Evolutionary conservation across 2,329 filamentous ascomycete genomes (phyloP), one percentile per base, ranked within the genome.

Genomic region (Bipolaris bicolor): DNA sequence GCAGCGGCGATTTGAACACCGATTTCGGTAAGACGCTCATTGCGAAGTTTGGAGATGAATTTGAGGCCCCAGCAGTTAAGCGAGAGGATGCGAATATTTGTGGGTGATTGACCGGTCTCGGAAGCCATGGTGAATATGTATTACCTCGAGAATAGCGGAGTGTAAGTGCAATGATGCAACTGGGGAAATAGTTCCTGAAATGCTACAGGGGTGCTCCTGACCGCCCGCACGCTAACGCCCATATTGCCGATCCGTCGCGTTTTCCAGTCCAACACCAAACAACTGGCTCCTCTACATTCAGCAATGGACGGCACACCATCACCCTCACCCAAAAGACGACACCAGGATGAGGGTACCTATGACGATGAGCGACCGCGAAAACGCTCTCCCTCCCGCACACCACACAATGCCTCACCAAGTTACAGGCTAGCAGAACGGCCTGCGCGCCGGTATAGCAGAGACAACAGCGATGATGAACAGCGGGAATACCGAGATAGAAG

Each of bases 51-150:
- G 49, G 93, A 88, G 70, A 98, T 83, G 79, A 87, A 92, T 71
- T 96, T 94, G 60, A 98, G 87, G 49, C 95, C 95, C 94, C 95
- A 98, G 86, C 92, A 97, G 79, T 99, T 99, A 75, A 97, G 86
- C 4, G 91, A 95, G 64, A 97, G 80, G 66, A 98, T 83, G 71
- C 90, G 89, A 73, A 98, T 83, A 31, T 79, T 79, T 16, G 84
- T 75, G 6, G 86, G 64, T 71, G 75, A 66, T 6, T 54, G 56
- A 2, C 18, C 39, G 18, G 52, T 15, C 11, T 65, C 56, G 10
- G 65, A 64, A 48, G 62, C 49, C 71, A 74, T 76, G 50, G 47
- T 43, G 57, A 5, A 39, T 20, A 46, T 46, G 2, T 37, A 37
- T 16, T n/a, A n/a, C 46, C 34, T 7, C 29, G 7, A 13, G 15